Base-by-base conservation (phyloP, 2,329 filamentous ascomycete species). In the Curvularia verruculosa region DNA sequence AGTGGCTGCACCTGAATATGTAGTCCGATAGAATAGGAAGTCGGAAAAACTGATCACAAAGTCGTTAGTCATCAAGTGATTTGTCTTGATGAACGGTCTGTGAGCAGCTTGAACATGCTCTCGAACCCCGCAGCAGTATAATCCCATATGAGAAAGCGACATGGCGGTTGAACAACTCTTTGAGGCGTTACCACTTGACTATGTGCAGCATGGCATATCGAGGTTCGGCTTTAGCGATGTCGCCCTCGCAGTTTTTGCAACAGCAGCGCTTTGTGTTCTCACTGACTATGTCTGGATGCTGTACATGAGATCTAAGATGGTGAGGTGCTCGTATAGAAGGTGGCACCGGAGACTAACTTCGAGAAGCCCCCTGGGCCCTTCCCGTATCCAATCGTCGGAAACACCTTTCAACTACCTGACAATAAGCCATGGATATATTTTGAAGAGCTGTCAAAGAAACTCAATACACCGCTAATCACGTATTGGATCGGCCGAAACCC, bases 341-440 rank as follows among this genome's bases (percentile, higher is more conserved):
- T 0, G 9, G 52, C 13, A 7, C 13, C 31, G 19, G 10, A 24
- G 29, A 34, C 44, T 54, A 31, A 57, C 31, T 19, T 39, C 29
- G 8, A 19, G 54, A 51, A 83, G 81, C 83, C 83, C 0, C 83
- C 83, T 2, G 83, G 84, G 0, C 84, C 83, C 0, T 77, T 84
- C 3, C 83, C 83, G 2, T 77, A 77, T 59, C 84, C 84, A 4
- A 78, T 86, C 29, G 73, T 85, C 3, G 84, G 84, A 31, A 86
- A 85, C 64, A 85, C 83, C 0, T 84, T 82, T 54, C 79, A 80
- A 58, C 76, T 86, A 3, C 84, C 84, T 1, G 77, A 81, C 23
- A 77, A 75, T 53, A 85, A 85, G 64, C 83, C 84, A 2, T 86
- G 84, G 84, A 77, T 85, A 23, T 83, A 82, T 69, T 85, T 86